Base-by-base conservation (phyloP, 2,329 filamentous ascomycete genomes). In the Reticulascus tulasneorum region DNA sequence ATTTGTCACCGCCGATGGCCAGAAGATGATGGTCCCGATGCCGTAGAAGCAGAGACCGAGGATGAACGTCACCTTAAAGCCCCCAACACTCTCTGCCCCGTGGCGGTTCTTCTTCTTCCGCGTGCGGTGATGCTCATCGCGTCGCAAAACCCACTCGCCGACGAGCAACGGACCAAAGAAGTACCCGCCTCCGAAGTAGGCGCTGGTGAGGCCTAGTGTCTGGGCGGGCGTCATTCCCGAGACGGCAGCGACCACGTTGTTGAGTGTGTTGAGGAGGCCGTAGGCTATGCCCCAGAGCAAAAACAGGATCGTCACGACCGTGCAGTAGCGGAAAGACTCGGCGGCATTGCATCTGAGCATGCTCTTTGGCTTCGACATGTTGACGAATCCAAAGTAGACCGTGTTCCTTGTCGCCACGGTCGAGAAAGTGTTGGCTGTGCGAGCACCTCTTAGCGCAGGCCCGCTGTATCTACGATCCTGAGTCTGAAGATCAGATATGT, bases 221-320 rank as follows among this genome's bases (percentile, higher is more conserved):
- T 88, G 72, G 7, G 75, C 71, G 0, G 68, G 58, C 1, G 68
- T 74, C 69, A 84, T 82, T 16, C 73, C 51, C 11, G 81, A 73
- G 6, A 87, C 73, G 10, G 60, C 53, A 23, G 82, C 77, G 34
- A 88, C 81, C 17, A 79, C 78, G 15, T 72, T 73, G 55, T 94
- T 94, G 19, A 96, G 73, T 0, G 82, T 84, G 51, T 93, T 88
- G 6, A 95, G 68, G 3, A 95, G 72, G 1, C 90, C 90, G 49
- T 95, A 95, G 0, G 88, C 89, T 39, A 95, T 84, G 0, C 90
- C 90, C 89, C 88, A 94, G 4, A 95, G 66, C 46, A 94, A 80
- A 62, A 95, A 94, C 0, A 95, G 67, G 7, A 90, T 74, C 2
- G 85, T 86, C 16, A 94, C 87, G 45, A 87, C 69, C 12, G 75